Conservation (phyloP, 352 stramenopile genomes). For the Globisporangium spiculum region DNA sequence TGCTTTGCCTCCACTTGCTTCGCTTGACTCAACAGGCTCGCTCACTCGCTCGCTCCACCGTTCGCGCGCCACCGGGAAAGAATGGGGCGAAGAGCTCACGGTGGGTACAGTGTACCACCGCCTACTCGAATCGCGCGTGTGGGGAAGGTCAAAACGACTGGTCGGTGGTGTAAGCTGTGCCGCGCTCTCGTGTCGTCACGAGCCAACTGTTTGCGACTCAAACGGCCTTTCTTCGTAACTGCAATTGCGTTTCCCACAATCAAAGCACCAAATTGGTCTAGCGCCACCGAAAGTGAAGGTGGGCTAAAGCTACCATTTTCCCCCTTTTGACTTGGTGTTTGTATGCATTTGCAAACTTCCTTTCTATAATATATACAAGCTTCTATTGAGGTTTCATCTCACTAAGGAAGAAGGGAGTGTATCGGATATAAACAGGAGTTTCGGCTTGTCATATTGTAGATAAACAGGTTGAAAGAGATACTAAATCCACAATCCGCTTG, state of each 20-base stretch:
- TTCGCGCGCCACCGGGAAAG: slow-evolving; percentile 1
- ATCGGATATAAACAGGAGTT: too few species aligned
- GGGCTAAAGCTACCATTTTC: too few species aligned
- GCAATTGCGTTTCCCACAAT: background rate
- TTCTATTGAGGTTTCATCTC: too few species aligned
- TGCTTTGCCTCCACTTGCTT: slow-evolving; percentile 10
- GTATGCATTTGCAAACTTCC: too few species aligned
- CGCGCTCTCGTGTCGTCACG: background rate
- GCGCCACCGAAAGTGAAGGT: background rate
- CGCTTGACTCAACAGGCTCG: background rate
- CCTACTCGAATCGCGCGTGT: background rate
- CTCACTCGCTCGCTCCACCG: background rate
- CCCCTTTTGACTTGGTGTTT: too few species aligned
- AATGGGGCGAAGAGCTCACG: background rate
- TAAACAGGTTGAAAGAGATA: too few species aligned
- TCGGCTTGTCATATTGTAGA: too few species aligned
- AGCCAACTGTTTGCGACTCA: background rate
- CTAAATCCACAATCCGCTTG: too few species aligned
- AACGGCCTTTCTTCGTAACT: background rate
- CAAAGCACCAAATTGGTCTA: background rate
- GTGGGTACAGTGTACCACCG: background rate
- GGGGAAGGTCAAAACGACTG: background rate
- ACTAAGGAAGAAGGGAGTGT: too few species aligned
- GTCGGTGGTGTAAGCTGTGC: background rate
- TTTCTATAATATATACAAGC: too few species aligned